Evolutionary conservation across 345 rosid species (phyloP).

Genomic region (Citropsis articulata): DNA sequence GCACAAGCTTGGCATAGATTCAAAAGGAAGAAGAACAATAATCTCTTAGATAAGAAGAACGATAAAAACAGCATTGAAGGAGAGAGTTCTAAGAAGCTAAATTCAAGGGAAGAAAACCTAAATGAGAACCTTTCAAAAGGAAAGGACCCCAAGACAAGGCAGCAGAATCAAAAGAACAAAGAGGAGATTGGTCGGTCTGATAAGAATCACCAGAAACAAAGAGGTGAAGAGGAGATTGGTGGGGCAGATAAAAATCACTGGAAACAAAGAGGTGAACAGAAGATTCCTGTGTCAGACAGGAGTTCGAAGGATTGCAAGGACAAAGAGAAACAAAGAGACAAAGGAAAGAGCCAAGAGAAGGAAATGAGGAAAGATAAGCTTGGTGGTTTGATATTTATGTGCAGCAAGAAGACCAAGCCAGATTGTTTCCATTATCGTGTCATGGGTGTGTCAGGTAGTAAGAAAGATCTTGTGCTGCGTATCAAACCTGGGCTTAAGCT

Average conservation of each 20-base stretch:
- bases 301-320: conserved; percentile 12
- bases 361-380: conserved; percentile 38
- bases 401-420: conserved; percentile 82
- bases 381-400: conserved; percentile 94
- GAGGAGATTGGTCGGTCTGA: conserved; percentile 17
- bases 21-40: conserved; percentile 22
- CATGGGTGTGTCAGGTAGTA: conserved; percentile 66
- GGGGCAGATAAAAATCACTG: not conserved
- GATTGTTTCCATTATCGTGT: conserved; percentile 77
- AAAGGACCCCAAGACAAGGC: conserved; percentile 14
- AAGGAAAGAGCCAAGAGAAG: conserved; percentile 14
- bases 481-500: conserved; percentile 79
- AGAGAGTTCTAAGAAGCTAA: conserved; percentile 17
- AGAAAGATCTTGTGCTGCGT: conserved; percentile 59
- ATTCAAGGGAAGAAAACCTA: conserved; percentile 25
- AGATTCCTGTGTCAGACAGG: conserved; percentile 2
- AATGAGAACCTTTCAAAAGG: conserved; percentile 16
- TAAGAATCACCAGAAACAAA: conserved; percentile 2
- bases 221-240: not conserved
- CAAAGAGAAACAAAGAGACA: conserved; percentile 19
- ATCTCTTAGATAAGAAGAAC: conserved; percentile 7
- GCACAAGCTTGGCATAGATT: conserved; percentile 15
- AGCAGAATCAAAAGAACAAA: conserved; percentile 19
- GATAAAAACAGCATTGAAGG: conserved; percentile 18
- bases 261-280: not conserved